Base-by-base conservation (phyloP, 164 flowering plant genomes). In the Magnolia sinica region DNA sequence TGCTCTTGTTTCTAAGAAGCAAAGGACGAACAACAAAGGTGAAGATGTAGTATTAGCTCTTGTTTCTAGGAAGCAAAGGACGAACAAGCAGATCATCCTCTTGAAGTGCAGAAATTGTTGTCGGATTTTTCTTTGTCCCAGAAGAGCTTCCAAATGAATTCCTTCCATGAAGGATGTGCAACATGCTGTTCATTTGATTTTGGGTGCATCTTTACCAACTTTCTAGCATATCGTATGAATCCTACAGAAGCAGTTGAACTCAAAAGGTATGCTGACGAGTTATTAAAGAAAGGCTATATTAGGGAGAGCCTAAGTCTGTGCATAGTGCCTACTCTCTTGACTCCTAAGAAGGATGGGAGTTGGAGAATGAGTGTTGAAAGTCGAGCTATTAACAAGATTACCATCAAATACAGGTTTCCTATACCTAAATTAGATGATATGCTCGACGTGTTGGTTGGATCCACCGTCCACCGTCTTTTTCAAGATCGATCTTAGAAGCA, bases 231-330 rank as follows among this genome's bases (percentile, higher is more conserved):
- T 58, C 19, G 16, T 8, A 73, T 73, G 66, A 73, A 27, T 52
- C 75, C 75, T 8, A 55, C 8, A 9, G 18, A 52, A 14, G 65
- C 1, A 52, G 65, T 5, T 20, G 75, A 73, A 37, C n/a, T 73
- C n/a, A 20, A 73, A 50, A 55, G 75, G 75, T 19, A 73, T n/a
- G 75, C 58, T 10, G 24, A 27, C 5, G 65, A 73, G 16, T 58
- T 58, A 8, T 37, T 73, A 6, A 14, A 20, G 14, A 73, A 73
- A 22, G 75, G 75, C 18, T 73, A 23, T 3, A 58, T 73, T 4
- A 20, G 49, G n/a, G 75, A 73, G n/a, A 73, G 31, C 23, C 0
- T 24, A 16, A 52, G 75, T 27, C 75, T 31, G n/a, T 73, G 75
- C 10, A 45, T 19, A 0, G 49, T 73, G 29, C 75, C 65, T 37